Evolutionary conservation across 2,329 filamentous ascomycete genomes (phyloP).

Genomic region (Botryotinia globosa): DNA sequence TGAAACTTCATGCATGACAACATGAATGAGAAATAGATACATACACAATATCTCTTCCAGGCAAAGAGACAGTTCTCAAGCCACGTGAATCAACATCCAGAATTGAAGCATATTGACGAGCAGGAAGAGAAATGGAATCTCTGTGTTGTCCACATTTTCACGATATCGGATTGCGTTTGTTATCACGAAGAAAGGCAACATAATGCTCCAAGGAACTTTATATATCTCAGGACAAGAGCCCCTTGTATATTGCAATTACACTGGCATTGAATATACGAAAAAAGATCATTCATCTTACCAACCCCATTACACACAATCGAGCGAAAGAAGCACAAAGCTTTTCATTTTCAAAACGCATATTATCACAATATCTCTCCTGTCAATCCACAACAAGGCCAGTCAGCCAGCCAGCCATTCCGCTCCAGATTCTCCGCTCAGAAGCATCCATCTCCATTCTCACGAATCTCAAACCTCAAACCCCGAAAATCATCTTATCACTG

Average conservation of each 20-base stretch:
- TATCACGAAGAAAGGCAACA: background rate
- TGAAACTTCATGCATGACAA: background rate
- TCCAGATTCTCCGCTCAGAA: background rate
- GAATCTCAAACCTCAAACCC: background rate
- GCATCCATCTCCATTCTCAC: background rate
- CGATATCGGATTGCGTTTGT: too few species aligned
- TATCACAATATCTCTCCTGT: background rate
- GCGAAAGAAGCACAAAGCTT: fast-evolving
- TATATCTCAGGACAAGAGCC: background rate
- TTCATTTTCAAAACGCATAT: background rate
- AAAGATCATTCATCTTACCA: background rate
- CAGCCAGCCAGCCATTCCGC: background rate
- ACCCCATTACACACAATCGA: fast-evolving
- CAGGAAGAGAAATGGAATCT: background rate
- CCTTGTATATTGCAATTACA: background rate
- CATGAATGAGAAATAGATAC: background rate
- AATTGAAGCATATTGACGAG: background rate
- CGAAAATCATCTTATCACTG: background rate
- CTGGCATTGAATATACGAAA: fast-evolving
- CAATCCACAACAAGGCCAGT: background rate
- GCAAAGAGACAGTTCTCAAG: fast-evolving
- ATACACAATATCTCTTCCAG: fast-evolving
- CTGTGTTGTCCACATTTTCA: too few species aligned
- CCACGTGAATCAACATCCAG: background rate
- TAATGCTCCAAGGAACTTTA: background rate